Evolutionary conservation across 805 yeast genomes (phyloP), one percentile per base, ranked within the genome.

Genomic region (Candida glaebosa): DNA sequence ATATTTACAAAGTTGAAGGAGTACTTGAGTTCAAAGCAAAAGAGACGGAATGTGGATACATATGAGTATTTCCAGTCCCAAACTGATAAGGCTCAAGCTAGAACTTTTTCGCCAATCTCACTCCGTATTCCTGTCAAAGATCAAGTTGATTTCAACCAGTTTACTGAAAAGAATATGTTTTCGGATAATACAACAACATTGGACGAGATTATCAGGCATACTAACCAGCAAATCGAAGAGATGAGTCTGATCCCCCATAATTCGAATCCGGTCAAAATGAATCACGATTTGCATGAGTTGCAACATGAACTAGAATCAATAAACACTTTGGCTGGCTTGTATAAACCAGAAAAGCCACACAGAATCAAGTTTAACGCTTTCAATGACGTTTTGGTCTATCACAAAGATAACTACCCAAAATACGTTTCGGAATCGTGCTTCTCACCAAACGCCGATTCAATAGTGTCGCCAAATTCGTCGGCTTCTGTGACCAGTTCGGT

Each of bases 1-100:
- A 15, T 40, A 18, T 24, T 37, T 9, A 5, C 28, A 10, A 19
- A 28, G n/a, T 12, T 31, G 35, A 34, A 34, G 20, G 35, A 18
- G 10, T 40, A 40, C 19, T 15, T 30, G 14, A 18, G 10, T 30
- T n/a, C 31, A 3, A 17, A 18, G 12, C 16, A 34, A 16, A 14
- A 26, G 28, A 24, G 12, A 24, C n/a, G n/a, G n/a, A n/a, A n/a
- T n/a, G n/a, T n/a, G n/a, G n/a, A n/a, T n/a, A n/a, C n/a, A n/a
- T n/a, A n/a, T n/a, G n/a, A n/a, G n/a, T n/a, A n/a, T n/a, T n/a
- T n/a, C n/a, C n/a, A n/a, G n/a, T n/a, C n/a, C n/a, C n/a, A n/a
- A n/a, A n/a, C n/a, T n/a, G n/a, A n/a, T n/a, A n/a, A n/a, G n/a
- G n/a, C n/a, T n/a, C n/a, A n/a, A n/a, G n/a, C n/a, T n/a, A n/a